Base-by-base conservation (phyloP, 306 rosid species). In the Gleditsia sinensis region DNA sequence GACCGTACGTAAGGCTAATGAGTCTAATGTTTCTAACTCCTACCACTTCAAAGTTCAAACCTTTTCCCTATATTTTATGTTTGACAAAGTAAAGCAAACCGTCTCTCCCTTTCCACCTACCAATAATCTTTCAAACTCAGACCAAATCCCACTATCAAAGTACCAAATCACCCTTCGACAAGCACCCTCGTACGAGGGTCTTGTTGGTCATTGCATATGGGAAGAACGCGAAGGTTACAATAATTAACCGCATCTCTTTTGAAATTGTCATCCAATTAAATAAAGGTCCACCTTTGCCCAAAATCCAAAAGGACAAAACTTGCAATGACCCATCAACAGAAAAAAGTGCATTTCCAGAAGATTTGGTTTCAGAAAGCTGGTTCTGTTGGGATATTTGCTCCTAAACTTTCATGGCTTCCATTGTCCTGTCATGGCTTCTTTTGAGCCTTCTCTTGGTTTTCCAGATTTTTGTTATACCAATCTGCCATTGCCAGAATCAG, bases 191-290 rank as follows among this genome's bases (percentile, higher is more conserved):
- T 37, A 21, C 40, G 37, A 69, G 70, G 84, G 85, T 25, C 42
- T 53, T 59, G 1, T 65, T 72, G 27, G 89, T 82, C 80, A 53
- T 76, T 79, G 42, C 53, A 13, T 13, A 6, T 10, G 16, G 20
- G 74, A 33, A 53, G 20, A 80, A 49, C 65, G 49, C 56, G 40
- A 36, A 37, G 68, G 69, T 42, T 25, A 33, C 42, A 59, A 30
- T 27, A 33, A 17, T 80, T 49, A 82, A 86, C 89, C 50, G 45
- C 72, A 45, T 56, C n/a, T 72, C 23, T 76, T 59, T 85, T 80
- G 98, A 91, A 86, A 76, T 69, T 81, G 85, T 88, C 98, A 86
- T 86, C 86, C 3, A 84, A 42, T 78, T 73, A 73, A 78, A 50
- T 68, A 86, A 62, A 76, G 53, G 16, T 54, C 82, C 45, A n/a